Evolutionary conservation across 768 basidiomycete species (phyloP).

Genomic region (Boletus rubroflammeus): DNA sequence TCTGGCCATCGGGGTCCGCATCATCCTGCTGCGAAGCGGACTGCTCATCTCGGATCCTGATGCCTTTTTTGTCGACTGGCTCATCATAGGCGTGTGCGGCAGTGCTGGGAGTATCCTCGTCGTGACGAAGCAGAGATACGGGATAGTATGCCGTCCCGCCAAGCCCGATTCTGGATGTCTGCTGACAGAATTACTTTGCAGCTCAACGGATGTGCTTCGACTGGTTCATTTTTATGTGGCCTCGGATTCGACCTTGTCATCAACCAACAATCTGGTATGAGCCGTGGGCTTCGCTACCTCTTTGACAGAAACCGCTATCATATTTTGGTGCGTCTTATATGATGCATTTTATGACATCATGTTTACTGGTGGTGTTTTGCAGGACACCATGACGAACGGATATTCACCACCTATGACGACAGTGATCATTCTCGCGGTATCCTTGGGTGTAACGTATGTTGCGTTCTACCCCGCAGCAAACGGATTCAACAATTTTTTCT

Average conservation of each 20-base stretch:
- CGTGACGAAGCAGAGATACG: constrained; percentile 43
- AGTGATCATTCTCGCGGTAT: constrained; percentile 48
- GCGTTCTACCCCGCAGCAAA: neutral
- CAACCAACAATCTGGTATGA: constrained; percentile 59
- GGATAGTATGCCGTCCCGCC: constrained; percentile 41
- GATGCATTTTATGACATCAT: neutral
- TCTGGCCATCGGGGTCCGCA: constrained; percentile 52
- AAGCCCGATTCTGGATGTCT: neutral
- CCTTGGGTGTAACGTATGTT: constrained; percentile 54
- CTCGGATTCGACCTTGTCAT: constrained; percentile 56
- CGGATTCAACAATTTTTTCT: neutral
- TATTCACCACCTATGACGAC: constrained; percentile 52
- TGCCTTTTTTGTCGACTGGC: constrained; percentile 48
- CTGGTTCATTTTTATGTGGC: constrained; percentile 56
- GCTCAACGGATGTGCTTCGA: constrained; percentile 50
- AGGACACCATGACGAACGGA: constrained; percentile 47
- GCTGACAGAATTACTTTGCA: constrained; percentile 20
- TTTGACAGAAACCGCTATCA: constrained; percentile 62
- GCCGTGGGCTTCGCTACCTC: constrained; percentile 58
- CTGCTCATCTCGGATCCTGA: constrained; percentile 41
- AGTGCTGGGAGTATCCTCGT: constrained; percentile 40
- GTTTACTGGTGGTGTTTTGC: constrained; percentile 3
- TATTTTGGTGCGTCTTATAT: constrained; percentile 39
- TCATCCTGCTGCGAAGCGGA: constrained; percentile 46
- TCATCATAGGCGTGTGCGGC: constrained; percentile 46